These are phyloP conservation scores for Podaxis pistillaris DNA, from an alignment of 768 basidiomycete species.

Conservation along the genomic window DNA sequence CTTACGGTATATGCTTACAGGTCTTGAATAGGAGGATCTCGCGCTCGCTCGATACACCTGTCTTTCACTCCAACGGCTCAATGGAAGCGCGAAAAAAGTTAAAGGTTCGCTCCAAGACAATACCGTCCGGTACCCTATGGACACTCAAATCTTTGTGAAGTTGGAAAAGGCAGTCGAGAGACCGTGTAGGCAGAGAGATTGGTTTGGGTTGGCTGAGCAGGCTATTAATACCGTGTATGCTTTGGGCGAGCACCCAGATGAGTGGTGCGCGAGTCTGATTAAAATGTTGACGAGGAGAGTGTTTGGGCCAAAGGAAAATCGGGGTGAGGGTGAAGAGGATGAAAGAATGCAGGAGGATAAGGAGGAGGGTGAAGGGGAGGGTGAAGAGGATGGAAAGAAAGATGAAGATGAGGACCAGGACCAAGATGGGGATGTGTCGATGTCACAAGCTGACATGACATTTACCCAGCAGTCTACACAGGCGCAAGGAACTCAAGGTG, in stretches of 20 bases:
- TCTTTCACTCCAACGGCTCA: conserved; percentile 86
- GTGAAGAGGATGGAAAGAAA: not conserved
- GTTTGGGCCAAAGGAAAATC: conserved; percentile 43
- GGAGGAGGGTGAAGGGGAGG: conserved; percentile 25
- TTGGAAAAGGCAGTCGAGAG: conserved; percentile 79
- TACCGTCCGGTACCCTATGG: conserved; percentile 83
- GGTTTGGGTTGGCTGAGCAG: conserved; percentile 97
- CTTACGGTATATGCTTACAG: not conserved
- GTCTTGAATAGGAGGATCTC: conserved; percentile 63
- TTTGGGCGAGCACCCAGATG: conserved; percentile 90
- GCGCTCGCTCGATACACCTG: conserved; percentile 93
- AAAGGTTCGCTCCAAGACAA: conserved; percentile 94
- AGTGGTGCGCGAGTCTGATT: conserved; percentile 76
- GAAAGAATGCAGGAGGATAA: conserved; percentile 60
- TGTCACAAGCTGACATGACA: conserved; percentile 21
- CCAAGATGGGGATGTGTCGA: conserved; percentile 9
- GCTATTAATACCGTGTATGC: conserved; percentile 95
- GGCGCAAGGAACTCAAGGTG: conserved; percentile 23
- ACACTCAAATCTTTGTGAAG: conserved; percentile 79
- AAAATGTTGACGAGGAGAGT: conserved; percentile 76
- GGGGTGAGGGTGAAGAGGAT: conserved; percentile 33
- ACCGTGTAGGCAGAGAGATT: conserved; percentile 83
- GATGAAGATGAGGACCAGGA: not conserved
- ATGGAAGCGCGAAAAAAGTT: conserved; percentile 94
- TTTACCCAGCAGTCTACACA: conserved; percentile 23